These are phyloP conservation scores for Alternaria triticina DNA, from an alignment of 2,329 filamentous ascomycete species.

Conservation along the genomic window DNA sequence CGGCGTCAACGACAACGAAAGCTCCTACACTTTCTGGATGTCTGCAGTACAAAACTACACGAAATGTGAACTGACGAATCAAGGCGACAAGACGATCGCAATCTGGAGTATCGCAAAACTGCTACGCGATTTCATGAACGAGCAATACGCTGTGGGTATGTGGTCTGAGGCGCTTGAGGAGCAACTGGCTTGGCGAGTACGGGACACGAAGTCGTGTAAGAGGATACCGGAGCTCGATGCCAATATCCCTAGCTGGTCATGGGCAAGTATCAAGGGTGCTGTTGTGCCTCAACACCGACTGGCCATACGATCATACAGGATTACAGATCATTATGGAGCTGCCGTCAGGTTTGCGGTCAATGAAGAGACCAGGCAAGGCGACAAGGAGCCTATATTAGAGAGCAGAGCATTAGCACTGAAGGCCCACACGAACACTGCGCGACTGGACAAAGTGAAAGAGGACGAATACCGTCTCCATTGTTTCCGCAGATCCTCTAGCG, in stretches of 20 bases:
- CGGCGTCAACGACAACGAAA: not conserved
- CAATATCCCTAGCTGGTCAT: not conserved
- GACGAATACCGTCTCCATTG: not conserved
- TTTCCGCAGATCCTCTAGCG: fast-evolving
- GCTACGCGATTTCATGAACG: conserved; percentile 24
- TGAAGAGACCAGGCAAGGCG: not conserved
- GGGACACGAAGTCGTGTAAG: not conserved
- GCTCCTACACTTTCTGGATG: conserved; percentile 22
- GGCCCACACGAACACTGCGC: fast-evolving
- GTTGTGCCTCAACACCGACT: not conserved
- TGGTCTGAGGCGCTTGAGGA: conserved; percentile 29
- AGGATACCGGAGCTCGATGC: not conserved
- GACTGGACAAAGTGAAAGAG: not conserved
- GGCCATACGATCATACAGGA: not conserved
- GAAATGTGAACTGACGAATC: conserved; percentile 23
- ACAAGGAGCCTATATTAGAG: not conserved
- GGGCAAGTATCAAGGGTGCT: not conserved
- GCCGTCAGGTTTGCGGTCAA: fast-evolving
- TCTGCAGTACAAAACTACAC: conserved; percentile 28
- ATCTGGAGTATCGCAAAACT: conserved; percentile 34
- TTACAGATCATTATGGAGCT: not conserved
- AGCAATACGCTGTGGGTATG: conserved; percentile 30
- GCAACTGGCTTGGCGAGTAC: conserved; percentile 31
- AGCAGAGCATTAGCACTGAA: not conserved
- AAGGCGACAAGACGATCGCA: conserved; percentile 26